Percentiles rank a stretch among this genome's conserved stretches.
phyloP scores from a whole-genome alignment of 164 flowering plant genomes.

The Annona squamosa region DNA sequence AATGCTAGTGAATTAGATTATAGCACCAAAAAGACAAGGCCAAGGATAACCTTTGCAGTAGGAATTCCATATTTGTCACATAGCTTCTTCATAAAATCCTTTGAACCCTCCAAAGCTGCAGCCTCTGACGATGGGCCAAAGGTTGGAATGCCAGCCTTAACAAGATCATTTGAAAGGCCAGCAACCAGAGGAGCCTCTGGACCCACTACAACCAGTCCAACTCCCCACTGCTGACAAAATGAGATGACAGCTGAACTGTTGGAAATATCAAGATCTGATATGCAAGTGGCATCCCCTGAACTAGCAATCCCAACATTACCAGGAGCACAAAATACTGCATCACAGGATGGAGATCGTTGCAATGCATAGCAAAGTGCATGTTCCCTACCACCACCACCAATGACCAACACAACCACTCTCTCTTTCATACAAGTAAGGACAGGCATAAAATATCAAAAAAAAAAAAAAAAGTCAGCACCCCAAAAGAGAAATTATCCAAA shows the following conservation, averaged over 20 bases:
- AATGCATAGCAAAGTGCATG: slow-evolving; percentile 94
- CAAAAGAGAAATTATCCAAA: background rate
- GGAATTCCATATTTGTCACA: slow-evolving; percentile 92
- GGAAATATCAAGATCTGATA: slow-evolving; percentile 57
- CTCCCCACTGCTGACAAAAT: slow-evolving; percentile 63
- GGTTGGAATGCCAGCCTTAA: slow-evolving; percentile 69
- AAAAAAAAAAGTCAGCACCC: background rate
- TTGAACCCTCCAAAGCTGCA: slow-evolving; percentile 96
- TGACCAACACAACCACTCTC: slow-evolving; percentile 70
- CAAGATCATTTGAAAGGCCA: slow-evolving; percentile 83
- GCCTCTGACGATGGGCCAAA: slow-evolving; percentile 98
- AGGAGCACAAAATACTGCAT: slow-evolving; percentile 84
- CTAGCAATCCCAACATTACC: slow-evolving; percentile 92
- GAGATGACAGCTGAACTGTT: slow-evolving; percentile 69
- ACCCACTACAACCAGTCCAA: slow-evolving; percentile 87
- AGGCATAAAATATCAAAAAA: background rate
- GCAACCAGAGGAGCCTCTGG: slow-evolving; percentile 98
- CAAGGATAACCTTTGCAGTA: slow-evolving; percentile 68
- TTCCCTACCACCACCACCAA: slow-evolving; percentile 97
- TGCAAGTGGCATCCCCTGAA: slow-evolving; percentile 84
- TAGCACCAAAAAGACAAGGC: background rate
- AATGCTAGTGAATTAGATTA: background rate
- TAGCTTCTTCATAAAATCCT: slow-evolving; percentile 90
- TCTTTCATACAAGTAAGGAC: slow-evolving; percentile 26
- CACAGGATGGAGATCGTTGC: slow-evolving; percentile 73